Conservation (phyloP, 306 rosid genomes). For the Senna tora region DNA sequence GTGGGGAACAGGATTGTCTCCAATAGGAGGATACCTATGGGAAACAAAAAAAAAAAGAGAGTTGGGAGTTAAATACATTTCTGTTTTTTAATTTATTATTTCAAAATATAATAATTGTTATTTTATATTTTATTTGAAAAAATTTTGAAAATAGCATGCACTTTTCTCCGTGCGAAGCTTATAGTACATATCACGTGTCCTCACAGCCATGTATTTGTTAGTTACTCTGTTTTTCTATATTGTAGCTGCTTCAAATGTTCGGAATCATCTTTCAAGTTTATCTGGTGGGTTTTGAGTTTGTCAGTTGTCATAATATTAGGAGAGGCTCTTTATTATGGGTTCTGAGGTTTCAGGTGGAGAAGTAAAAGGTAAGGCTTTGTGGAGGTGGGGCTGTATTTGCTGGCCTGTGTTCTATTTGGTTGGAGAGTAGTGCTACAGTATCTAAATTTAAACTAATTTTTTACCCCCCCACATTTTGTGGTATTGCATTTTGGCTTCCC, state of each 20-base stretch:
- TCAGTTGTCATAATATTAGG: background rate
- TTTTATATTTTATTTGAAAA: no score
- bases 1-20: no score
- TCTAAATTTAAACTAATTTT: background rate
- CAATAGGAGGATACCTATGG: no score
- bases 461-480: no score
- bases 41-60: no score
- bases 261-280: background rate
- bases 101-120: no score
- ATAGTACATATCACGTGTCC: background rate
- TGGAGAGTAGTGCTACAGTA: background rate
- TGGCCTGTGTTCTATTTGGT: background rate
- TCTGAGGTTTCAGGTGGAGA: background rate
- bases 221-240: background rate
- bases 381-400: background rate
- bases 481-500: background rate
- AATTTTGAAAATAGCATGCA: no score
- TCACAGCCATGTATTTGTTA: background rate
- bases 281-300: background rate
- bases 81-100: no score
- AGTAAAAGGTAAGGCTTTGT: no score
- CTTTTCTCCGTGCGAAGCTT: no score
- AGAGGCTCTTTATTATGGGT: background rate
- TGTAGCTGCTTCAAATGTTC: background rate
- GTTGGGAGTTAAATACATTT: no score